Evolutionary conservation across 2,329 filamentous ascomycete genomes (phyloP).

Genomic region (Monilinia aucupariae): DNA sequence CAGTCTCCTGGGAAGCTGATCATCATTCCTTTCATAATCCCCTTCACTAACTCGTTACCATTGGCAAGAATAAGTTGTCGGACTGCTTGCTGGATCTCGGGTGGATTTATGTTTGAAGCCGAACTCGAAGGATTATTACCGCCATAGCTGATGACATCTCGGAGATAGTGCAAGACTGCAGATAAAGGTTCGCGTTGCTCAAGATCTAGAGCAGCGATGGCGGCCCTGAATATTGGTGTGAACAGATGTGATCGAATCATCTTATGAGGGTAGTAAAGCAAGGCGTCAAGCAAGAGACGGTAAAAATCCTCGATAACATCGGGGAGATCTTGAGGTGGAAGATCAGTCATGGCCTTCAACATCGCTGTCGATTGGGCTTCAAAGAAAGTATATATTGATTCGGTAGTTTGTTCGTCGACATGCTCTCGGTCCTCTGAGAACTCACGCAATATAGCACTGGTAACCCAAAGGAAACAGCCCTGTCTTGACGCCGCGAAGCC

Average conservation of each 20-base stretch:
- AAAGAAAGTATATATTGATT: conserved; percentile 90
- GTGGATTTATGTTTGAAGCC: conserved; percentile 53
- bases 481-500: conserved; percentile 84
- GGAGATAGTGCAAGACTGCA: conserved; percentile 85
- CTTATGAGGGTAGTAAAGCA: conserved; percentile 85
- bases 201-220: conserved; percentile 76
- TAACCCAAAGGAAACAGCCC: conserved; percentile 98
- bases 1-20: conserved; percentile 95
- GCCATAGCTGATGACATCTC: conserved; percentile 86
- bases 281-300: conserved; percentile 81
- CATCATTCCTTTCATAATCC: conserved; percentile 97
- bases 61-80: conserved; percentile 64
- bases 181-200: conserved; percentile 89
- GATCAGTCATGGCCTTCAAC: conserved; percentile 79
- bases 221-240: conserved; percentile 78
- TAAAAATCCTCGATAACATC: conserved; percentile 72
- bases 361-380: conserved; percentile 89
- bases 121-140: conserved; percentile 65
- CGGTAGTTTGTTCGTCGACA: conserved; percentile 73
- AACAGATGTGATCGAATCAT: conserved; percentile 76
- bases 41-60: conserved; percentile 76
- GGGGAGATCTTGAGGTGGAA: conserved; percentile 58
- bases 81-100: conserved; percentile 67
- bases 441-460: conserved; percentile 87
- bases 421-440: conserved; percentile 87